Evolutionary conservation across 1,284 basidiomycete genomes (phyloP), one percentile per base, ranked within the genome.

Genomic region (Boletellus deceptivus): DNA sequence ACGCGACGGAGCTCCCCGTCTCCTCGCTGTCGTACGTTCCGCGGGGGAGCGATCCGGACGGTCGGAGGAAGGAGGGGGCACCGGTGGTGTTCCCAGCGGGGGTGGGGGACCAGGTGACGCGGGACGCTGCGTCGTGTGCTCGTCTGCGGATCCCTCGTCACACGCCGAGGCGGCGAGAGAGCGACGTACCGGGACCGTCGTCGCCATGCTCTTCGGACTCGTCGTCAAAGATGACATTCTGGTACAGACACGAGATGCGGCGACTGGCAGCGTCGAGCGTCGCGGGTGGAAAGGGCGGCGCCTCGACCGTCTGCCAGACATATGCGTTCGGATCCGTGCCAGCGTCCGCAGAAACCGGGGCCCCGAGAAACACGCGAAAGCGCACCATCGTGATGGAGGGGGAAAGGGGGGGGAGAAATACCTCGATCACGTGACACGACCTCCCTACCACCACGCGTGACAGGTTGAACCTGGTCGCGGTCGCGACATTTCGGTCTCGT

Each of bases 211-310:
- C 61, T 51, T 46, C 56, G 33, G 35, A 43, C 5, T 65, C 69
- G 13, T 80, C 74, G 34, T 75, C 67, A 55, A 88, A 87, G 16
- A 86, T 83, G 24, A 81, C 74, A 51, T 86, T 84, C 57, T 80
- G 70, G 59, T 88, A 89, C 20, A 87, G 65, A 39, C 77, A 52
- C 2, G 86, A 88, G 35, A 89, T 82, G 27, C 83, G 73, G 14
- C 72, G 72, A 61, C 76, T 83, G 6, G 82, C 84, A 11, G 76
- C 82, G 56, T 84, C 80, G 33, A 86, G 59, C 0, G 80, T 82
- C 18, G 76, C 77, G 9, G 73, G 72, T 9, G 76, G 80, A 17
- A 75, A 44, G 2, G 52, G 54, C 13, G 54, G 11, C 17, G 52
- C 51, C 43, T 53, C 52, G 4, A 75, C 50, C 2, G 71, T 75